phyloP scores from a whole-genome alignment of 108 stramenopile genomes.

The Epithemia pelagica region DNA sequence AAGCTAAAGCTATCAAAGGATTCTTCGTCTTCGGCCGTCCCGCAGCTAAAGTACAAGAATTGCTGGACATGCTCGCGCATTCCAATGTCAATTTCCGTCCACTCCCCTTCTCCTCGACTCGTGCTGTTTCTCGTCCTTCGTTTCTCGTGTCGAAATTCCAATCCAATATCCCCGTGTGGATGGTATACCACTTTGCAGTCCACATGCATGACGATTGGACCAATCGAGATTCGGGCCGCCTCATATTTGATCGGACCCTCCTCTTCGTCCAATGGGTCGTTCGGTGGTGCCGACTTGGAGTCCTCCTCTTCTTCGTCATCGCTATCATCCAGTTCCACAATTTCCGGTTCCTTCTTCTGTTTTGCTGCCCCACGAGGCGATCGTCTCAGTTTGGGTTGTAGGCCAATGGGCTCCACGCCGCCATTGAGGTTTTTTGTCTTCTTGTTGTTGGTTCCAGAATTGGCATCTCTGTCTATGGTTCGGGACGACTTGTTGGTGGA shows the following conservation, averaged over 20 bases:
- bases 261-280: neutral
- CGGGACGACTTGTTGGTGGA: too few relatives aligned
- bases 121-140: neutral
- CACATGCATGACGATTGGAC: neutral
- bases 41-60: neutral
- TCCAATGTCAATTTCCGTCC: neutral
- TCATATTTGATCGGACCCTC: neutral
- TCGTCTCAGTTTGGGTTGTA: too few relatives aligned
- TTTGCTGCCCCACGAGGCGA: too few relatives aligned
- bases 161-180: neutral
- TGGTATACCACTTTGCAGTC: neutral
- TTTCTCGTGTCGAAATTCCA: neutral
- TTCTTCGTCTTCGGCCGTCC: neutral
- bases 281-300: neutral
- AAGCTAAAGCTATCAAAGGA: neutral
- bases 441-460: too few relatives aligned
- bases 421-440: too few relatives aligned
- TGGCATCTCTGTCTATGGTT: too few relatives aligned
- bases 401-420: too few relatives aligned
- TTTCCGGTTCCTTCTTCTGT: neutral
- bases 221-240: constrained; percentile 2
- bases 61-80: neutral
- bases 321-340: constrained; percentile 2
- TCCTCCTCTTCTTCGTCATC: neutral
- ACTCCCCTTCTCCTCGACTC: neutral